phyloP scores from a whole-genome alignment of 2,329 filamentous ascomycete genomes.

The Sporothrix humicola region DNA sequence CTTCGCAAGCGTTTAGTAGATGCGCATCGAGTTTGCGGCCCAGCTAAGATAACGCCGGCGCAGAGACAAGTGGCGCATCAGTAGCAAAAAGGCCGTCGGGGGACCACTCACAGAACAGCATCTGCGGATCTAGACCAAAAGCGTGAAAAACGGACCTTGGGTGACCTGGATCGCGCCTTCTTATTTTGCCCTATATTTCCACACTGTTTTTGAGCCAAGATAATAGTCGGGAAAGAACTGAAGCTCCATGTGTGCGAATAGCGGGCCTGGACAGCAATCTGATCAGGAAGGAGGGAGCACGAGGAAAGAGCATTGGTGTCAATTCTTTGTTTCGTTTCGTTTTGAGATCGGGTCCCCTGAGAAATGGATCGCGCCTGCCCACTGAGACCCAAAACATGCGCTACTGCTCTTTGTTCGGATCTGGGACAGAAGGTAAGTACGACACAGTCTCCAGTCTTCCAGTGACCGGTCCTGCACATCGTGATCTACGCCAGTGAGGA shows the following conservation, averaged over 20 bases:
- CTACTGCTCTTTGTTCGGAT: not conserved
- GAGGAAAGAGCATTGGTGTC: not conserved
- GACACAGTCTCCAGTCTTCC: not conserved
- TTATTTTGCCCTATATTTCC: conserved; percentile 13
- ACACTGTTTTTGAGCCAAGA: not conserved
- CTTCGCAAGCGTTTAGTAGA: no score
- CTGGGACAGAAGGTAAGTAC: conserved; percentile 10
- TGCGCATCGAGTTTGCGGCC: not conserved
- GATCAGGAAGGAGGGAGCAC: not conserved
- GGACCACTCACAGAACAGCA: conserved; percentile 14
- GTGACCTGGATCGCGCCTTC: not conserved
- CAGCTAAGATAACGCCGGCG: not conserved
- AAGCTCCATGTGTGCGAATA: not conserved
- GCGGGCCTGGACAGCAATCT: not conserved
- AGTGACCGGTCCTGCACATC: not conserved
- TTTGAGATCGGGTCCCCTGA: not conserved
- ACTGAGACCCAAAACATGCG: not conserved
- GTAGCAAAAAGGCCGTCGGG: not conserved
- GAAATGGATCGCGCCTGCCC: not conserved
- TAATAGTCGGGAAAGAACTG: not conserved
- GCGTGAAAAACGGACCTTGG: not conserved
- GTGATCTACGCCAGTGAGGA: not conserved
- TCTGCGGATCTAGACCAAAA: conserved; percentile 8
- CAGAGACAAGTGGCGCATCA: not conserved
- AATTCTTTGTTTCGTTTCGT: not conserved